These are phyloP conservation scores for Acacia acuminata DNA, from an alignment of 306 rosid species.

Conservation along the genomic window DNA sequence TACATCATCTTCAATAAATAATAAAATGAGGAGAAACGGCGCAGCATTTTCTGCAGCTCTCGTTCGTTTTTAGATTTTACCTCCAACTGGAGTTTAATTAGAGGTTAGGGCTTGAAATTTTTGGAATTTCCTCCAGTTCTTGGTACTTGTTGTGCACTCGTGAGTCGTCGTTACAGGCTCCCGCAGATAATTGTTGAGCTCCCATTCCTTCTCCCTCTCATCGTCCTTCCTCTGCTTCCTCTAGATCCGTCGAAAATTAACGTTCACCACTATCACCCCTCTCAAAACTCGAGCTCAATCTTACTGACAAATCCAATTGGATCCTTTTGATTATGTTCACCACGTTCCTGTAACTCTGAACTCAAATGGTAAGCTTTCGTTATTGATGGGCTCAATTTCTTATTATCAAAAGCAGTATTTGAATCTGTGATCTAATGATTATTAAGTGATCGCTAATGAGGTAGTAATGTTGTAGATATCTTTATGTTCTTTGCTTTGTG, in stretches of 20 bases:
- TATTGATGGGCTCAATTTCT: background rate
- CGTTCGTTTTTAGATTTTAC: no score
- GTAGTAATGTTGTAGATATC: background rate
- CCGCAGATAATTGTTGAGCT: background rate
- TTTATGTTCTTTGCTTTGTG: background rate
- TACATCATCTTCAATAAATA: no score
- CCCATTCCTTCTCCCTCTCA: no score
- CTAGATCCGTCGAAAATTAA: background rate
- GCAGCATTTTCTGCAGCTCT: no score
- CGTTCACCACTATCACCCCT: background rate
- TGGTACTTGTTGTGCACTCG: background rate
- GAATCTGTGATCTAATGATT: slow-evolving; percentile 1
- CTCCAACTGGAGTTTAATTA: background rate
- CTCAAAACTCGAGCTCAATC: background rate
- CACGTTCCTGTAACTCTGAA: background rate
- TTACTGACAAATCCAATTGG: background rate
- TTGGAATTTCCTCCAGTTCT: background rate
- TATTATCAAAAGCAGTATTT: background rate
- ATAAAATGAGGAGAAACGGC: no score
- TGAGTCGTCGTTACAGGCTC: background rate
- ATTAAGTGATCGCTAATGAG: background rate
- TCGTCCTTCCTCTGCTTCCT: background rate
- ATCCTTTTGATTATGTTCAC: background rate
- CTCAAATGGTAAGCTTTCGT: background rate
- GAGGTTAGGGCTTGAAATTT: background rate